phyloP scores from a whole-genome alignment of 2,329 filamentous ascomycete species.

The Cercospora sp. region DNA sequence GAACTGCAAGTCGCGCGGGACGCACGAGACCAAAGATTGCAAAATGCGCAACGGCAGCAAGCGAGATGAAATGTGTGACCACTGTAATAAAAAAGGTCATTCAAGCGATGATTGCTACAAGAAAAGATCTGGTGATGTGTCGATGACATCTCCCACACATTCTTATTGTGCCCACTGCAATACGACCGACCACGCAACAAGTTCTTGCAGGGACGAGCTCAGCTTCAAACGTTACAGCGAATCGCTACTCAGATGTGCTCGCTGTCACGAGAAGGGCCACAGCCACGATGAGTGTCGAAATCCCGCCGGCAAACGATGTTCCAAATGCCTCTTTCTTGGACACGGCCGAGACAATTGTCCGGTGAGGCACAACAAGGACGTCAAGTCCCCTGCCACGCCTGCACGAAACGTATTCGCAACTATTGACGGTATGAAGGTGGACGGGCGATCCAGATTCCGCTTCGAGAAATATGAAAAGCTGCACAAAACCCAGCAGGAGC shows the following conservation, averaged over 20 bases:
- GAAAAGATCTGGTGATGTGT: background rate
- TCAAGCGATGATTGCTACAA: background rate
- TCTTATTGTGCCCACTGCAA: slow-evolving; percentile 20
- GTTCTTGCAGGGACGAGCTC: background rate
- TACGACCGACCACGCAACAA: slow-evolving; percentile 4
- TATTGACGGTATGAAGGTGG: background rate
- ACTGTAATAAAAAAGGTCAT: background rate
- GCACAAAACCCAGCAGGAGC: slow-evolving; percentile 3
- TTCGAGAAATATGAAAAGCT: background rate
- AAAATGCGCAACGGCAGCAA: background rate
- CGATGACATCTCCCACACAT: background rate
- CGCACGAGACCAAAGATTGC: background rate
- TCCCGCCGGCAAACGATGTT: slow-evolving; percentile 10
- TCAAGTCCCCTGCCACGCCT: slow-evolving; percentile 5
- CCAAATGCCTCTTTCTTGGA: slow-evolving; percentile 8
- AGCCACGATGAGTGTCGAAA: slow-evolving; percentile 16
- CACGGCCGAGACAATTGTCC: slow-evolving; percentile 10
- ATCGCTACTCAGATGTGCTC: slow-evolving; percentile 10
- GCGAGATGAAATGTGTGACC: background rate
- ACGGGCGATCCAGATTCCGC: background rate
- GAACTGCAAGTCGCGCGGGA: slow-evolving; percentile 4
- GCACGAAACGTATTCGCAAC: background rate
- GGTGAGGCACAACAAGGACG: background rate
- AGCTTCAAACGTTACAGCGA: slow-evolving; percentile 1
- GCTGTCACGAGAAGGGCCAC: slow-evolving; percentile 18